Evolutionary conservation across 2,329 filamentous ascomycete genomes (phyloP), one percentile per base, ranked within the genome.

Genomic region (Pyricularia sp.): DNA sequence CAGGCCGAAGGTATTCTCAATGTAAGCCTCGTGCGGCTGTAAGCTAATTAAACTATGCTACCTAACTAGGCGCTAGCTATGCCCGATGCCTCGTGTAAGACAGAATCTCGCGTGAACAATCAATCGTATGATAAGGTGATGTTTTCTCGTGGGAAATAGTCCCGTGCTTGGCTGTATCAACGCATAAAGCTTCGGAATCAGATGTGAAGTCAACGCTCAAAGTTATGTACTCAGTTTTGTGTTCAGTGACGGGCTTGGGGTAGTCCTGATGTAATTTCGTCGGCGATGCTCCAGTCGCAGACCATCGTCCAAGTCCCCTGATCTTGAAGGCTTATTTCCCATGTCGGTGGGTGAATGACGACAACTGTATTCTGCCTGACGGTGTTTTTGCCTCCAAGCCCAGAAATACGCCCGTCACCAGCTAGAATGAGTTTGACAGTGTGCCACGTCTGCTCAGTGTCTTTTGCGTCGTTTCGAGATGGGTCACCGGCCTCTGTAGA

Each of bases 1-100:
- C 75, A 72, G 63, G 76, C 79, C 0, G 79, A 83, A 68, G 83
- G 83, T 5, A 83, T 86, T 60, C 71, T 86, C 66, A 74, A 83
- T 68, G 82, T 85, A 61, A 83, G 80, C 67, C 68, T 85, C 67
- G 78, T 86, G 55, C 55, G 55, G 55, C 26, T 26, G 13, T 59
- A 59, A 28, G 55, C 55, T 16, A 28, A 3, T 16, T 59, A 26
- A 22, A 12, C 26, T 30, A 26, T 12, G 10, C 1, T 28, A 59
- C 55, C 24, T 35, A 55, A 28, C 10, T 13, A 16, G 24, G 6
- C 55, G 24, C 55, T 30, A 19, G 40, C 40, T 44, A 19, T 19
- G 13, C 6, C 33, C 16, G 13, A 19, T 19, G 6, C 19, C 40
- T 44, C 19, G 16, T 44, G 4, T 7, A 6, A 19, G 40, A 44